phyloP scores from a whole-genome alignment of 2,329 filamentous ascomycete species.

The Tolypocladium guangdongense region DNA sequence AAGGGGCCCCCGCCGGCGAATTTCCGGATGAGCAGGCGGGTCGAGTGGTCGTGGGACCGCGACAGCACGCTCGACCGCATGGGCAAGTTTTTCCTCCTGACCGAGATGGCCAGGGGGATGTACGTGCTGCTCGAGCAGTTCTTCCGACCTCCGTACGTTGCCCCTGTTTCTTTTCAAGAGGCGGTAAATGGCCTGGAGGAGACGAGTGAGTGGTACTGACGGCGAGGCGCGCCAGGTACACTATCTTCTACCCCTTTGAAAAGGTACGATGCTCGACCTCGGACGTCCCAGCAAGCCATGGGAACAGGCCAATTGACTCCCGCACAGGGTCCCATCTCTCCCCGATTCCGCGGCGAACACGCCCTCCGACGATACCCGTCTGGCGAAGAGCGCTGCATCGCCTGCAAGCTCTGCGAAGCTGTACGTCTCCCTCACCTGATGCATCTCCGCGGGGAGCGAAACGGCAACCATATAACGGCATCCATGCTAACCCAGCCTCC shows the following conservation, averaged over 20 bases:
- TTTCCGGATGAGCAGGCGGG: slow-evolving; percentile 65
- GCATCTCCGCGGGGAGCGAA: background rate
- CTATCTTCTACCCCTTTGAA: slow-evolving; percentile 97
- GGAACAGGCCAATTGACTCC: slow-evolving; percentile 9
- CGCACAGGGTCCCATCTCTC: slow-evolving; percentile 78
- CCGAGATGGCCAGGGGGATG: slow-evolving; percentile 96
- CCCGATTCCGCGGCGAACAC: slow-evolving; percentile 96
- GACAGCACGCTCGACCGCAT: slow-evolving; percentile 73
- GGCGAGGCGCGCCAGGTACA: slow-evolving; percentile 54
- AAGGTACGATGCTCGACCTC: slow-evolving; percentile 44
- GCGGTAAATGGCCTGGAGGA: background rate
- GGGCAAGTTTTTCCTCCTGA: slow-evolving; percentile 89
- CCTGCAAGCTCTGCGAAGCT: slow-evolving; percentile 98
- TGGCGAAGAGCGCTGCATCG: slow-evolving; percentile 97
- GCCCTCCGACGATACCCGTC: slow-evolving; percentile 92
- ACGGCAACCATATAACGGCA: background rate
- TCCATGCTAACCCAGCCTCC: background rate
- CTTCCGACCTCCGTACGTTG: slow-evolving; percentile 89
- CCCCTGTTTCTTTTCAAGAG: background rate
- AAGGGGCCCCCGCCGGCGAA: slow-evolving; percentile 66
- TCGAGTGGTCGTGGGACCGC: slow-evolving; percentile 69
- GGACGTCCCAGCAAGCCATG: background rate
- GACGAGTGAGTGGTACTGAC: background rate
- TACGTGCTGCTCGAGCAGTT: slow-evolving; percentile 96
- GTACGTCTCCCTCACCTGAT: slow-evolving; percentile 23